These are phyloP conservation scores for Ligustrum vulgare DNA, from an alignment of 257 asterid species.

Conservation along the genomic window DNA sequence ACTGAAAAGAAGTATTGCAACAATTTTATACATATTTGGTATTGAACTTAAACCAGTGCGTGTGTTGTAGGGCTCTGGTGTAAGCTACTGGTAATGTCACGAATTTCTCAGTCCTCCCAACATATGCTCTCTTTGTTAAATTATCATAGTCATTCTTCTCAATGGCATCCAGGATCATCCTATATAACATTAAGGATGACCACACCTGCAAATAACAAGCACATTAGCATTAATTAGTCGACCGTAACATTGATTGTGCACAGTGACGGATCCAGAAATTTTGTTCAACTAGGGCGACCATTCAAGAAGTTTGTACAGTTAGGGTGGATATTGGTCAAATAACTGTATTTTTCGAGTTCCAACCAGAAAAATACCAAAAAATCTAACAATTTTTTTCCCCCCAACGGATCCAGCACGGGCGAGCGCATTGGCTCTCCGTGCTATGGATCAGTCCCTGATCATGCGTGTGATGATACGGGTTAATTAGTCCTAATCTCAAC, in stretches of 20 bases:
- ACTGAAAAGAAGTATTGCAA: background rate
- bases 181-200: slow-evolving; percentile 71
- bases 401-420: too few relatives aligned
- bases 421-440: too few relatives aligned
- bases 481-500: background rate
- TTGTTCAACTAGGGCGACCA: too few relatives aligned
- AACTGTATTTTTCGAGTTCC: too few relatives aligned
- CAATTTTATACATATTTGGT: background rate
- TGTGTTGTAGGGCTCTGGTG: slow-evolving; percentile 45
- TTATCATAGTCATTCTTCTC: slow-evolving; percentile 71
- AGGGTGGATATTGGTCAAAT: too few relatives aligned
- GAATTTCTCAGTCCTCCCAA: slow-evolving; percentile 60
- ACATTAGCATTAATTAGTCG: background rate
- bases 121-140: slow-evolving; percentile 74
- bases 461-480: too few relatives aligned
- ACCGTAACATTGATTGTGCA: too few relatives aligned
- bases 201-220: slow-evolving; percentile 56
- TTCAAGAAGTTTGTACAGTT: too few relatives aligned
- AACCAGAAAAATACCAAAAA: too few relatives aligned
- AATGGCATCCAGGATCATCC: slow-evolving; percentile 68
- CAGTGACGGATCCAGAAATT: too few relatives aligned
- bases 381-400: too few relatives aligned
- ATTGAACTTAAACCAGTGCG: slow-evolving; percentile 6
- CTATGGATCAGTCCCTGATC: too few relatives aligned
- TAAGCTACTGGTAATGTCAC: slow-evolving; percentile 67